Evolutionary conservation across 208 protist genomes (phyloP).

Genomic region (Crithidia expoeki): DNA sequence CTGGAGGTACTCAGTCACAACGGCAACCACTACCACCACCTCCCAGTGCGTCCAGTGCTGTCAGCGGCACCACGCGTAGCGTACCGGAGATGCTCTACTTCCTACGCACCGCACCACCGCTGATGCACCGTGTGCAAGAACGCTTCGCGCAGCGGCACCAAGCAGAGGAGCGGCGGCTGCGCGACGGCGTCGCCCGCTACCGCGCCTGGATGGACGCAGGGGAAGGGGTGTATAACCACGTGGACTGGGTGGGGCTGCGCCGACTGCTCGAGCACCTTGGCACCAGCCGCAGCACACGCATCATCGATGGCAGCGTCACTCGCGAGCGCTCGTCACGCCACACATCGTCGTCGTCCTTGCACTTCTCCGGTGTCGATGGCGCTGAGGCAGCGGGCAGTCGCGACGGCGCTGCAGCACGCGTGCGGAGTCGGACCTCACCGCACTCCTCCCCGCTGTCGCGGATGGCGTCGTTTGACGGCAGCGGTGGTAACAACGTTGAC

Average conservation of each 20-base stretch:
- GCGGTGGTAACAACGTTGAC: constrained; percentile 1
- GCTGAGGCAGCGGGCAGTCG: too few species aligned
- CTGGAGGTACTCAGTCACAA: not conserved
- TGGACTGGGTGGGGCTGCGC: constrained; percentile 32
- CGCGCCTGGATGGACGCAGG: not conserved
- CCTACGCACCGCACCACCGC: constrained; percentile 18
- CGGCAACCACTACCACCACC: not conserved
- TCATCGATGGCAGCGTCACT: not conserved
- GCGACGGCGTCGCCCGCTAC: constrained; percentile 23
- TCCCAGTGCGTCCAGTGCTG: not conserved
- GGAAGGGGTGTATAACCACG: constrained; percentile 9
- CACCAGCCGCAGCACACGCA: constrained; percentile 5
- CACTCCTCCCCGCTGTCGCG: not conserved
- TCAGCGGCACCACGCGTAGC: not conserved
- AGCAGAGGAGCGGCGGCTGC: constrained; percentile 33
- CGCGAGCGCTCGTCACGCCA: not conserved
- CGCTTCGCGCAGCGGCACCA: constrained; percentile 22
- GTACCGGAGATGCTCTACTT: constrained; percentile 29
- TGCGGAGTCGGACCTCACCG: not conserved
- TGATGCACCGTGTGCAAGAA: constrained; percentile 18
- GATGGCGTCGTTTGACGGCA: not conserved
- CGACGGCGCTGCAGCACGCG: constrained; percentile 1
- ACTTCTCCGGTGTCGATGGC: not conserved
- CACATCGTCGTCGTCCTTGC: not conserved
- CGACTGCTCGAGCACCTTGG: constrained; percentile 30